phyloP scores from a whole-genome alignment of 164 flowering plant genomes.

The Macadamia tetraphylla region DNA sequence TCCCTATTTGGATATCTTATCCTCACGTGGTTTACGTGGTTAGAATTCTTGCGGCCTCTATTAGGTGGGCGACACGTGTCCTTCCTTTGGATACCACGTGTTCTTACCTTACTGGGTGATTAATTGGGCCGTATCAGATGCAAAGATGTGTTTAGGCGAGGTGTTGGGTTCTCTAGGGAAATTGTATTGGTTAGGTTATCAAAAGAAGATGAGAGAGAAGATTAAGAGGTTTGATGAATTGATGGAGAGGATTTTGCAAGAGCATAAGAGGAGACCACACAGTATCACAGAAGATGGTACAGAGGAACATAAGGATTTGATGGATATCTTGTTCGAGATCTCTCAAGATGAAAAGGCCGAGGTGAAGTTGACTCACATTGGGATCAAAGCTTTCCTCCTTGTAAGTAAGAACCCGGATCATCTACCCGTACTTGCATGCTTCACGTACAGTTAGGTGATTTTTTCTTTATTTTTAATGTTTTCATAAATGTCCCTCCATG shows the following conservation, averaged over 20 bases:
- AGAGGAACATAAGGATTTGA: slow-evolving; percentile 19
- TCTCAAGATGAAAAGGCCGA: slow-evolving; percentile 23
- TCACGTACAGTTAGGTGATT: too few relatives aligned
- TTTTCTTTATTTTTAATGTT: too few relatives aligned
- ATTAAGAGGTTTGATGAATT: slow-evolving; percentile 19
- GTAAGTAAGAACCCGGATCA: slow-evolving; percentile 8
- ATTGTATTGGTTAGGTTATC: slow-evolving; percentile 20
- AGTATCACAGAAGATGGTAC: not conserved
- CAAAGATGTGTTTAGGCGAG: slow-evolving; percentile 27
- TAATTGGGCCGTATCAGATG: too few relatives aligned
- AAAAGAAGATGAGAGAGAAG: slow-evolving; percentile 19
- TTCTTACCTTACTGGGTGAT: too few relatives aligned
- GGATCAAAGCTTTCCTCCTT: slow-evolving; percentile 29
- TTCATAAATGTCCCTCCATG: too few relatives aligned
- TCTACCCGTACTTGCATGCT: too few relatives aligned
- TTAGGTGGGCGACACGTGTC: too few relatives aligned
- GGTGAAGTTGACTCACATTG: slow-evolving; percentile 19
- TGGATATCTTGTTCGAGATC: slow-evolving; percentile 28
- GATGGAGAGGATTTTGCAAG: slow-evolving; percentile 32
- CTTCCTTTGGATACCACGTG: too few relatives aligned
- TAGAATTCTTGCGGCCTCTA: too few relatives aligned
- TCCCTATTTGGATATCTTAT: too few relatives aligned
- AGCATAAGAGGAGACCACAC: slow-evolving; percentile 13
- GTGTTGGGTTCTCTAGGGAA: slow-evolving; percentile 7
- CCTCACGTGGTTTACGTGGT: too few relatives aligned